A percentile compares a stretch with the other conserved stretches of the same genome.
Evolutionary conservation across 2,329 filamentous ascomycete species (phyloP).

Genomic region (Venturiaceae sp.): DNA sequence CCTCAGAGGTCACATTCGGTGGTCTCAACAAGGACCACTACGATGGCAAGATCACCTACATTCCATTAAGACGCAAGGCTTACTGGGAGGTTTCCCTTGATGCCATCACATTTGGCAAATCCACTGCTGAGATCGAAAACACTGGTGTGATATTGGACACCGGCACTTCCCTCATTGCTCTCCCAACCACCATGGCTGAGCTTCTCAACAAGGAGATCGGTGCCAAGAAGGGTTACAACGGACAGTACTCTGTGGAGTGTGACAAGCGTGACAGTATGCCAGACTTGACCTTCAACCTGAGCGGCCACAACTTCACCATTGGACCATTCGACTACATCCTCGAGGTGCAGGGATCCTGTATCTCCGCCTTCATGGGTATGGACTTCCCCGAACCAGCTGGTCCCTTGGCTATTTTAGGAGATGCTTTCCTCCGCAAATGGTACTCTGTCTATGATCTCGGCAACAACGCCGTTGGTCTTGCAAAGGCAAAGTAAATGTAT

Average conservation of each 20-base stretch:
- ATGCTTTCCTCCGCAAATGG: constrained; percentile 71
- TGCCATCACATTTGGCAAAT: constrained; percentile 77
- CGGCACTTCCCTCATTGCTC: constrained; percentile 92
- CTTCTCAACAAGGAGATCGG: constrained; percentile 96
- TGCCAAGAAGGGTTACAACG: constrained; percentile 94
- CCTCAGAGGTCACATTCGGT: constrained; percentile 85
- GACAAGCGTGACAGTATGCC: constrained; percentile 72
- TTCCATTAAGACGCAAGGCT: constrained; percentile 93
- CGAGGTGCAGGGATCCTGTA: constrained; percentile 89
- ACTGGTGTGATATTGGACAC: constrained; percentile 97
- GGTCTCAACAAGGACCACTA: constrained; percentile 76
- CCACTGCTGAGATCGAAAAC: constrained; percentile 80
- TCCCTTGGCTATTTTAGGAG: constrained; percentile 88
- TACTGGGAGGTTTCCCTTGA: constrained; percentile 99
- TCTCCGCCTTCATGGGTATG: constrained; percentile 97
- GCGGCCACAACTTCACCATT: constrained; percentile 89
- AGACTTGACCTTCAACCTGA: constrained; percentile 83
- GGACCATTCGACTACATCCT: constrained; percentile 86
- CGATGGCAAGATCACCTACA: constrained; percentile 80
- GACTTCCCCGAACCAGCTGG: constrained; percentile 73
- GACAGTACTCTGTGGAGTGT: constrained; percentile 93
- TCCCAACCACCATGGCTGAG: constrained; percentile 84
- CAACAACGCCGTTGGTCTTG: constrained; percentile 80
- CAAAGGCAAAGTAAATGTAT: constrained; percentile 56
- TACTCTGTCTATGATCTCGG: constrained; percentile 97